phyloP scores from a whole-genome alignment of 495 filamentous ascomycete genomes.

The Usnea hakonensis region DNA sequence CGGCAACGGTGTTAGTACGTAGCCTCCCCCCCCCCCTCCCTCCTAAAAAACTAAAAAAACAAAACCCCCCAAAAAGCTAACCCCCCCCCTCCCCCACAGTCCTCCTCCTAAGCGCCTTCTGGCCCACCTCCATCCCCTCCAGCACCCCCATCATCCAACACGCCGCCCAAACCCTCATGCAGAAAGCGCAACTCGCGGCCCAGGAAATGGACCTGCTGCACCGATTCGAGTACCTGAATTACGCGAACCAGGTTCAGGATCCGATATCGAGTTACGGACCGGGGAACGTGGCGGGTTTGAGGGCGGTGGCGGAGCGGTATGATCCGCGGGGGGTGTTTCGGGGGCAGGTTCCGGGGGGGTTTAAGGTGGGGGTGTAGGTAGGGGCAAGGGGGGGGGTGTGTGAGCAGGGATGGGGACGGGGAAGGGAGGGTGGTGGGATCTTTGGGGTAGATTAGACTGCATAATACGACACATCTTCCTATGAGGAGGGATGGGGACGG shows the following conservation, averaged over 20 bases:
- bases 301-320: neutral
- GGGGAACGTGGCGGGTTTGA: conserved; percentile 31
- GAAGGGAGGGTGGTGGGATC: neutral
- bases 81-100: conserved; percentile 14
- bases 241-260: conserved; percentile 33
- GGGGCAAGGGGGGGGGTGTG: no score
- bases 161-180: conserved; percentile 2
- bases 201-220: conserved; percentile 12
- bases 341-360: neutral
- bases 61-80: no score
- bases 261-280: conserved; percentile 31
- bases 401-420: neutral
- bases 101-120: conserved; percentile 31
- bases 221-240: conserved; percentile 26
- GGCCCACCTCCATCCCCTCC: conserved; percentile 28
- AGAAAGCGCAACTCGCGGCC: conserved; percentile 8
- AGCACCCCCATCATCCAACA: neutral
- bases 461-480: no score
- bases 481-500: no score
- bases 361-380: neutral
- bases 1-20: conserved; percentile 21
- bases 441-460: no score
- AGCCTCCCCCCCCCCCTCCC: neutral
- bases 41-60: no score
- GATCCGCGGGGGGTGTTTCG: neutral